phyloP scores from a whole-genome alignment of 441 rosid species.

The Erodium moschatum region DNA sequence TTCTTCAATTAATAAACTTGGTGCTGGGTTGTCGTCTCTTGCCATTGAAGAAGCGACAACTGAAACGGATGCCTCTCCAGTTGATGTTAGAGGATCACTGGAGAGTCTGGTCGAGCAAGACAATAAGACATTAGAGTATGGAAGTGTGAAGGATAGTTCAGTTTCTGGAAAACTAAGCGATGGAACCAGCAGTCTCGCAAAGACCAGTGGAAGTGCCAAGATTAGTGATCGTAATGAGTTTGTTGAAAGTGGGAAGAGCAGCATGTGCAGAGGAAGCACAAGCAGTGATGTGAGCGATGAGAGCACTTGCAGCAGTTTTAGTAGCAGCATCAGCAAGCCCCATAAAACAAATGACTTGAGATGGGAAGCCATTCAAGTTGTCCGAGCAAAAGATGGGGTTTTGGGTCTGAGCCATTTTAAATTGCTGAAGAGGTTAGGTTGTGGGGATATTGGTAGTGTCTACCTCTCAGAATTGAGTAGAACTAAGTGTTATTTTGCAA shows the following conservation, averaged over 20 bases:
- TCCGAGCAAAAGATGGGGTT: constrained; percentile 59
- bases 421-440: constrained; percentile 79
- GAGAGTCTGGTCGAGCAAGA: constrained; percentile 38
- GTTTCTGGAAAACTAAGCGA: constrained; percentile 71
- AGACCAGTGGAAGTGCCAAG: constrained; percentile 69
- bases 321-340: constrained; percentile 72
- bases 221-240: constrained; percentile 55
- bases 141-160: constrained; percentile 63
- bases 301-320: constrained; percentile 88
- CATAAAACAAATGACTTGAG: constrained; percentile 84
- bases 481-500: constrained; percentile 81
- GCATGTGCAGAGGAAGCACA: constrained; percentile 87
- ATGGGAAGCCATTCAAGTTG: constrained; percentile 94
- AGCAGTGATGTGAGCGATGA: constrained; percentile 89
- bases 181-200: constrained; percentile 49
- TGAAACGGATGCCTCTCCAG: constrained; percentile 29
- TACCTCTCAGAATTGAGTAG: constrained; percentile 31
- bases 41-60: constrained; percentile 28
- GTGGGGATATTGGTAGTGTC: constrained; percentile 58
- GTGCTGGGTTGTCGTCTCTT: constrained; percentile 31
- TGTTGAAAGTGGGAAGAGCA: constrained; percentile 78
- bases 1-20: constrained; percentile 36
- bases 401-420: constrained; percentile 80
- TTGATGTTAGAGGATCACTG: constrained; percentile 34
- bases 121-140: constrained; percentile 51